Evolutionary conservation across 2,329 filamentous ascomycete genomes (phyloP), one percentile per base, ranked within the genome.

Genomic region (Venturia aucupariae): DNA sequence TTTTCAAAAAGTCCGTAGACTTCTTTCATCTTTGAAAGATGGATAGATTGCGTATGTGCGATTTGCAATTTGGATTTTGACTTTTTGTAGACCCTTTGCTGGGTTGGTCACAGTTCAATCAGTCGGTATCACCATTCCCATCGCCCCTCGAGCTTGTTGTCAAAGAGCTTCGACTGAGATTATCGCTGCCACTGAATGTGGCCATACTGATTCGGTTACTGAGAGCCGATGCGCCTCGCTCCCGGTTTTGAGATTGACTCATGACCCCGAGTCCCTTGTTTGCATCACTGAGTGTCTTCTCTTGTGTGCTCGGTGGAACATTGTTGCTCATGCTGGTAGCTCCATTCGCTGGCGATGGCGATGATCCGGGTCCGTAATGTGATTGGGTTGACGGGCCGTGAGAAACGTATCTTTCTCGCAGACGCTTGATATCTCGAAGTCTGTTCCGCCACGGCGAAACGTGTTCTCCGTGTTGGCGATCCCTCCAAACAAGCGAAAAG

Each of bases 371-470:
- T 35, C 57, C 57, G 22, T 42, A 39, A 27, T 44, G 35, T 8
- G 59, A 60, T 27, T 27, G 41, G 10, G 35, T 27, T 4, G 46
- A 42, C 32, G 35, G 30, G n/a, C 4, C n/a, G 19, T 41, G 27
- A 17, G 30, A 24, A 4, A 30, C 22, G 24, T 65, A 65, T 46
- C 42, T 85, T 65, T 95, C 90, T 35, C 92, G 86, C 61, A 99
- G 82, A 55, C 86, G 84, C 72, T 89, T 88, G 72, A 99, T 95
- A 73, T 93, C 90, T 60, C 89, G 85, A 15, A 97, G 82, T 60
- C 94, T 86, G 70, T 88, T 90, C 65, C 91, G 86, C 94, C 94
- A 97, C 10, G 90, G 90, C 13, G 91, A 94, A 38, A 94, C 82
- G 71, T 96, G 87, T 73, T 96, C 92, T 65, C 89, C 89, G 6